Conservation (phyloP, 768 basidiomycete genomes). For the Pilatotrama ljubarskyi region DNA sequence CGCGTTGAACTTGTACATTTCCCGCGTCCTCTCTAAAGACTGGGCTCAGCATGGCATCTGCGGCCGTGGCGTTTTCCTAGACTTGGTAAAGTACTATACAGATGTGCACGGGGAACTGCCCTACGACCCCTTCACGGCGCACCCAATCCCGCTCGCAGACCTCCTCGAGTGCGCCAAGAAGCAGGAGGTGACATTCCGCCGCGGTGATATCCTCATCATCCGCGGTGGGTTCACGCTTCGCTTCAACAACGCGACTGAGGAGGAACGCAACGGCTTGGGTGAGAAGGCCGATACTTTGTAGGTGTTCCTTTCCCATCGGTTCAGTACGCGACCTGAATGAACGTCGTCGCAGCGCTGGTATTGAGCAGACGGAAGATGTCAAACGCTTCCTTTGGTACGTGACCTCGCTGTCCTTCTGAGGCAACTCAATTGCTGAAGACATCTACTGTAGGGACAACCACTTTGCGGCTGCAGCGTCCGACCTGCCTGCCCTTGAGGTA, state of each 20-base stretch:
- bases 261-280: conserved; percentile 46
- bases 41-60: conserved; percentile 72
- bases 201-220: conserved; percentile 60
- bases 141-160: conserved; percentile 52
- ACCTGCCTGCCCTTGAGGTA: conserved; percentile 67
- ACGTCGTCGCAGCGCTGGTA: conserved; percentile 51
- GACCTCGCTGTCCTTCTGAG: background rate
- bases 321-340: background rate
- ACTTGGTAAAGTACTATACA: conserved; percentile 56
- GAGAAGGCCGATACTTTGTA: conserved; percentile 52
- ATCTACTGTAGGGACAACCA: conserved; percentile 65
- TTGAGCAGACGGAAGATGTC: conserved; percentile 71
- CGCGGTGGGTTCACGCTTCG: conserved; percentile 64
- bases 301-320: conserved; percentile 22
- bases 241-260: conserved; percentile 44
- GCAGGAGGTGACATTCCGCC: conserved; percentile 60
- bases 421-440: background rate
- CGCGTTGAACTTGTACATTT: too few relatives aligned
- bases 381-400: conserved; percentile 69
- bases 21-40: too few relatives aligned
- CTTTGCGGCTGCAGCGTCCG: conserved; percentile 67
- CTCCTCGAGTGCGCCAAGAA: conserved; percentile 58
- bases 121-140: conserved; percentile 62
- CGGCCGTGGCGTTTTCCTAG: conserved; percentile 65
- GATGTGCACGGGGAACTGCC: conserved; percentile 42